Base-by-base conservation (phyloP, 2,329 filamentous ascomycete genomes). In the Fusarium aywerte region DNA sequence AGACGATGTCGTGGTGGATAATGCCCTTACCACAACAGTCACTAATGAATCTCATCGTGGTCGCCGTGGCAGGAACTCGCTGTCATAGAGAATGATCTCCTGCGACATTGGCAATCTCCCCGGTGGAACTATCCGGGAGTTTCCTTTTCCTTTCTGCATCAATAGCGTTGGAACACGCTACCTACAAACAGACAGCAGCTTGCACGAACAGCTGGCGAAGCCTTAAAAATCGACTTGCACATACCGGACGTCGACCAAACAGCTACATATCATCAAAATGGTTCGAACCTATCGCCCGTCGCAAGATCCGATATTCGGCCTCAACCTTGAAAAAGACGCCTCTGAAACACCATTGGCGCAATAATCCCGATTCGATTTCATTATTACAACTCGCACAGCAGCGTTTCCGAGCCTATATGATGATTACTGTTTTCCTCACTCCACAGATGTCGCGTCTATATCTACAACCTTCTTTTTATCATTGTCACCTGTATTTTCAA, bases 1-100 rank as follows among this genome's bases (percentile, higher is more conserved):
- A 16, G 44, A 68, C 5, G 50, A 68, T 20, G 9, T 69, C 18
- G 38, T 68, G 27, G 63, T 69, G 33, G 67, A 69, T 40, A 69
- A 70, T 42, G 67, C 63, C 38, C 51, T 69, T 16, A 58, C 58
- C 18, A 65, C 59, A 21, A 44, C 62, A 16, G 42, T 48, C 20
- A 69, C 67, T 8, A 69, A 55, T 8, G 65, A 69, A 16, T 66
- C 65, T 21, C 61, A 36, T 23, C 60, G 58, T 31, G 60, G 60
- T 5, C 60, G 60, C 10, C 52, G 59, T 25, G 60, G 59, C 10
- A 58, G 60, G 5, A 63, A 63, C 25, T 63, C 60, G 9, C 5
- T 63, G n/a, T 64, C 59, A 23, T 64, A 43, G 18, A 42, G 9
- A 48, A 20, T 11, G 12, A 18, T 7, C 33, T 7, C 29, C 2